Conservation (phyloP, 306 rosid species). For the Parietaria judaica region DNA sequence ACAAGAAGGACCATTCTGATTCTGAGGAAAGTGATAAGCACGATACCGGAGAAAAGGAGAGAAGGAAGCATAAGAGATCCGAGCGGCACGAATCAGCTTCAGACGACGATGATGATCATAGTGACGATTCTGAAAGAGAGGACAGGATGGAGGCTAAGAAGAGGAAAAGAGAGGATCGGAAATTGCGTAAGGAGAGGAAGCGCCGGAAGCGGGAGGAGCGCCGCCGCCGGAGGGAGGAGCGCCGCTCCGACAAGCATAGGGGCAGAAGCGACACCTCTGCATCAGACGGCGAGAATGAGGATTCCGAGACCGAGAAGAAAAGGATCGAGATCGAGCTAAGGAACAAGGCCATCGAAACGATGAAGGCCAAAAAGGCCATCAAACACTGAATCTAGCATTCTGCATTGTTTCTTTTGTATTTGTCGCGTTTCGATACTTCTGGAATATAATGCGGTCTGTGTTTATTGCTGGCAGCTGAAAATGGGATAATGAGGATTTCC, state of each 20-base stretch:
- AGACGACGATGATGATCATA: constrained; percentile 44
- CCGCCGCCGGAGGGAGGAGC: constrained; percentile 62
- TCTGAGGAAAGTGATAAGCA: constrained; percentile 58
- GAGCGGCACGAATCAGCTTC: constrained; percentile 52
- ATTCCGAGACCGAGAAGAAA: constrained; percentile 41
- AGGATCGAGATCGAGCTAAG: constrained; percentile 87
- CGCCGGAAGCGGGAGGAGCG: constrained; percentile 73
- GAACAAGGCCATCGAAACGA: constrained; percentile 89
- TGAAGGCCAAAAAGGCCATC: constrained; percentile 46
- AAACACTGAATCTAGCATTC: constrained; percentile 22
- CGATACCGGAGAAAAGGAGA: constrained; percentile 48
- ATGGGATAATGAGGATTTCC: constrained; percentile 45
- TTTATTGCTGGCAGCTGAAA: constrained; percentile 48
- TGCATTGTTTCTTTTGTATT: constrained; percentile 4
- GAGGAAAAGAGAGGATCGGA: constrained; percentile 81
- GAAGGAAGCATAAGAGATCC: constrained; percentile 69
- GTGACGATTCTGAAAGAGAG: constrained; percentile 67
- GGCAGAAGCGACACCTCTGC: constrained; percentile 42
- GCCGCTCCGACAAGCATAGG: constrained; percentile 70
- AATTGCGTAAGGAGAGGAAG: constrained; percentile 74
- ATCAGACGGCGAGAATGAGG: constrained; percentile 56
- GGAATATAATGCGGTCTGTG: constrained; percentile 29
- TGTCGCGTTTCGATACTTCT: constrained; percentile 15
- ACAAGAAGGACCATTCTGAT: constrained; percentile 50
- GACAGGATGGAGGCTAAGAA: constrained; percentile 69